Evolutionary conservation across 345 rosid genomes (phyloP), one percentile per base, ranked within the genome.

Genomic region (Eucalyptus curtisii): DNA sequence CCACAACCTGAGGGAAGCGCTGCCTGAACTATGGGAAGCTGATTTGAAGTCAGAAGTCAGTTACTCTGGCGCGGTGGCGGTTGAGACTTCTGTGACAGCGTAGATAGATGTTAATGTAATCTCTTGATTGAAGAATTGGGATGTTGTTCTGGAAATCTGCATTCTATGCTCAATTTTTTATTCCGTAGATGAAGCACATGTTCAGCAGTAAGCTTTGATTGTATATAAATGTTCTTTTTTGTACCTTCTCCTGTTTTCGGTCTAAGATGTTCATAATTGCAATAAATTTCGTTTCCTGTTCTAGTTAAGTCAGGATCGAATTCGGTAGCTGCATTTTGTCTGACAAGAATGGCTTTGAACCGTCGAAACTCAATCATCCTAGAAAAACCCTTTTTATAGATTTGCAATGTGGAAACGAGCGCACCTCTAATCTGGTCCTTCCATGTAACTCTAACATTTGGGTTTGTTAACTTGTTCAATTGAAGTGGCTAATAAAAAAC

Each of bases 1-100:
- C 88, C 97, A 96, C 93, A 95, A 96, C 90, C 93, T 96, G 50
- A 94, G 92, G 93, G 98, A 96, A 82, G 97, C 99, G 81, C 50
- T 96, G 80, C 96, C 96, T 14, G 96, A 95, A 89, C 93, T 97
- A 57, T 95, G 99, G 99, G 93, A 89, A 61, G 93, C 90, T 76
- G 92, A 91, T 24, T 91, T 90, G 49, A 93, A 91, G 89, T 87
- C 95, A 40, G 93, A 92, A 89, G 91, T 92, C 24, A 87, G 64
- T 40, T 92, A 93, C 68, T 68, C 94, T 10, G 88, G 84, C 50
- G 90, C 92, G 27, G 89, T 94, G 91, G 90, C 96, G 31, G 93
- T 95, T n/a, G 95, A 94, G 94, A 93, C 98, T 49, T 90, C 93
- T 71, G 96, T 97, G 49, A 91, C 90, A 89, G 96, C 98, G 61